Evolutionary conservation across 345 rosid species (phyloP).

Genomic region (Eucalyptus erythrocorys): DNA sequence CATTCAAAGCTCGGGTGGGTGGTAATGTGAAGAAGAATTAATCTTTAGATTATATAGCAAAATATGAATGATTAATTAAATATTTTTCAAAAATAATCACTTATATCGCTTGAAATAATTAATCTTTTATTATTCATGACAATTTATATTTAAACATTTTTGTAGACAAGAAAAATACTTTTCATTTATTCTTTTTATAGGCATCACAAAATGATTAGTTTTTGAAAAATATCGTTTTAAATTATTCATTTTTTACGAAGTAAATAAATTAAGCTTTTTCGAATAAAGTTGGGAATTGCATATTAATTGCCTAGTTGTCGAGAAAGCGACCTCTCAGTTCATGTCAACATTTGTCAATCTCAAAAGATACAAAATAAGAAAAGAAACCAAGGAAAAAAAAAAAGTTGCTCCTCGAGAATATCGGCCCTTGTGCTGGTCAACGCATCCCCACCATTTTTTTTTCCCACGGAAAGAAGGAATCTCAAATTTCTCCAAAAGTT

Average conservation of each 20-base stretch:
- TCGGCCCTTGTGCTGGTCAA: background rate
- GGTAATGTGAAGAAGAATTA: background rate
- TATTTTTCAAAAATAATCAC: fast-evolving
- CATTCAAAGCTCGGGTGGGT: too few relatives aligned
- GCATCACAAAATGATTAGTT: fast-evolving
- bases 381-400: background rate
- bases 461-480: background rate
- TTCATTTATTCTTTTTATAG: background rate
- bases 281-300: background rate
- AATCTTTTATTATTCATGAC: background rate
- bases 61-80: background rate
- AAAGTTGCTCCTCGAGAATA: background rate
- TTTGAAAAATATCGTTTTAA: background rate
- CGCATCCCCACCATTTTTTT: fast-evolving
- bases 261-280: background rate
- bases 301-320: background rate
- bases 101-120: background rate
- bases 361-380: background rate
- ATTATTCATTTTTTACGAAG: background rate
- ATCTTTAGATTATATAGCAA: background rate
- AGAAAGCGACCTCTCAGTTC: background rate
- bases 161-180: fast-evolving
- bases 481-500: background rate
- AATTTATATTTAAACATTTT: background rate
- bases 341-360: background rate